phyloP scores from a whole-genome alignment of 208 protist species.

The Leishmania lainsoni region DNA sequence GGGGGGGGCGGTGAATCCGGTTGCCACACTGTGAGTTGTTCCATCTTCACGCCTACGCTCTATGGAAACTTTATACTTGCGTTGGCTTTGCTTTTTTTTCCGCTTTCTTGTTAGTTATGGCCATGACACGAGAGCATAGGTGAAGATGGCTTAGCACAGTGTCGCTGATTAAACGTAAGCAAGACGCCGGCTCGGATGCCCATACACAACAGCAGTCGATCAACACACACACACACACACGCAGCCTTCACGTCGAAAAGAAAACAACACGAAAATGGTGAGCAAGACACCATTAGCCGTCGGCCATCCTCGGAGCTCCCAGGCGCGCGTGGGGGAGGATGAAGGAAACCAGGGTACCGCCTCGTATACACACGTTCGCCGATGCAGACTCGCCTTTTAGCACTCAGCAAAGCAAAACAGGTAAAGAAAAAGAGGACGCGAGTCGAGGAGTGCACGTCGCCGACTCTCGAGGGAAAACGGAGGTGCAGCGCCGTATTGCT shows the following conservation, averaged over 20 bases:
- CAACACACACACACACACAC: not conserved
- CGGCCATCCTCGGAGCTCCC: not conserved
- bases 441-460: not conserved
- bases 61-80: not conserved
- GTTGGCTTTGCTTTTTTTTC: not conserved
- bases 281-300: not conserved
- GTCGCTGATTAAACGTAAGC: constrained; percentile 2
- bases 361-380: not conserved
- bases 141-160: not conserved
- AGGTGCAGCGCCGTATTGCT: not conserved
- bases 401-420: not conserved
- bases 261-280: not conserved
- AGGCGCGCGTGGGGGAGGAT: not conserved
- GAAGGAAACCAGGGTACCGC: not conserved
- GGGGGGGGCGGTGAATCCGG: not conserved
- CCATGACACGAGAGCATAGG: not conserved
- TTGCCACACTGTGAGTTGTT: not conserved
- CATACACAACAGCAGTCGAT: not conserved
- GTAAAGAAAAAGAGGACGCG: not conserved
- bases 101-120: not conserved
- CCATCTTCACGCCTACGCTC: no score
- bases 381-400: not conserved
- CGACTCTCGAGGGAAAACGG: not conserved
- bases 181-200: not conserved
- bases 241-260: not conserved